Evolutionary conservation across 768 basidiomycete genomes (phyloP), one percentile per base, ranked within the genome.

Genomic region (Hypholoma sublateritium): DNA sequence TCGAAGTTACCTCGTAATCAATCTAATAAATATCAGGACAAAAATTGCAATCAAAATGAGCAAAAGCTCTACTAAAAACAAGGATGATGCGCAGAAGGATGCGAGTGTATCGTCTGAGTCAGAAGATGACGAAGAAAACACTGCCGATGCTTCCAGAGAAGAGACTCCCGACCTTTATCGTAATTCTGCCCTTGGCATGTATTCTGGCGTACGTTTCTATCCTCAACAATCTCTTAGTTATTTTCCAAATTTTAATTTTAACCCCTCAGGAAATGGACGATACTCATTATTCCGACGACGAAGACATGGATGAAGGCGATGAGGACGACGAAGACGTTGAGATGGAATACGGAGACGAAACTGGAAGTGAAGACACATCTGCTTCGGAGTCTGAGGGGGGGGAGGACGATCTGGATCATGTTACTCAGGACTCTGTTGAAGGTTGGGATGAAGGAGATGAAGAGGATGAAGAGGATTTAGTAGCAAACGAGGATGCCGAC

Each of bases 1-100:
- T 34, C 28, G 25, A 24, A 21, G 22, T 46, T 41, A 36, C 8
- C 47, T 17, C 17, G 44, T 17, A 39, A 11, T 68, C 44, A 36
- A 59, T 62, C 54, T 62, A 53, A 47, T 45, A 59, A 59, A 55
- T 54, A 32, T 17, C 59, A 96, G 94, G 50, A 91, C 97, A 16
- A 97, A 96, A 70, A 81, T 95, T 53, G 95, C 96, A n/a, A 98
- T 97, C 73, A 98, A 96, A 73, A 95, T 98, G 92, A 96, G 93
- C 48, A 85, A 88, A 41, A 79, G 86, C 8, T 82, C 87, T 13
- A 81, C 81, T 46, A 91, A 86, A 71, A 72, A 64, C 42, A 90
- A 89, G 65, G 87, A 85, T 21, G 86, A 84, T 24, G 79, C 80
- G 21, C 69, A 71, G 48, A 72, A 81, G 62, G 74, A 73, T 24